Percentiles rank a stretch among this genome's conserved stretches.
phyloP scores from a whole-genome alignment of 371 early-diverging fungal species.

The Actinomucor elegans region DNA sequence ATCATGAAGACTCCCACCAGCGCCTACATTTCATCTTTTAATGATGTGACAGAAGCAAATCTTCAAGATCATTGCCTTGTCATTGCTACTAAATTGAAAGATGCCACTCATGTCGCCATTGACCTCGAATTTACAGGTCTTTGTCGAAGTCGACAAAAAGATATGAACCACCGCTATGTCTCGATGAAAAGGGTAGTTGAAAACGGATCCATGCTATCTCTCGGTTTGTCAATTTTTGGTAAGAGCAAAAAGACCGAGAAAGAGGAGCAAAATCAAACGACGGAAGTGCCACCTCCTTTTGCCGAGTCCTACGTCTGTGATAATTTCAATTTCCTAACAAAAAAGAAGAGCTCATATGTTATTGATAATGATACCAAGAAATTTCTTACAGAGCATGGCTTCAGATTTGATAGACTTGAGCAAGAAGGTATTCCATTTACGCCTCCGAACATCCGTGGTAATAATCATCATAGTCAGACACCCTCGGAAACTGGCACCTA shows the following conservation, averaged over 20 bases:
- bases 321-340: conserved; percentile 27
- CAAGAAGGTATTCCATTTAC: conserved; percentile 73
- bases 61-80: conserved; percentile 8
- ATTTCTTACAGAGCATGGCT: conserved; percentile 80
- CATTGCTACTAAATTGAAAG: conserved; percentile 19
- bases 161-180: conserved; percentile 76
- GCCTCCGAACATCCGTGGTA: background rate
- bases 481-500: too few species aligned
- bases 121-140: conserved; percentile 92
- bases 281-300: background rate
- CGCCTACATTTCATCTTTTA: background rate
- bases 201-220: conserved; percentile 73
- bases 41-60: conserved; percentile 13
- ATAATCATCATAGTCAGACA: background rate
- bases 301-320: background rate
- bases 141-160: conserved; percentile 34
- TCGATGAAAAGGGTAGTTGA: conserved; percentile 65
- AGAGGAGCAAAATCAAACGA: too few species aligned
- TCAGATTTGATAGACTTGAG: conserved; percentile 79
- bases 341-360: conserved; percentile 36
- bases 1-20: conserved; percentile 8
- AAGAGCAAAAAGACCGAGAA: conserved; percentile 43
- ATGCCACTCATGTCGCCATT: conserved; percentile 72
- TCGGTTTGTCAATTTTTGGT: conserved; percentile 67
- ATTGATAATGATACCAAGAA: conserved; percentile 67